phyloP scores from a whole-genome alignment of 1,139 yeast genomes.

The Taphrina confusa region DNA sequence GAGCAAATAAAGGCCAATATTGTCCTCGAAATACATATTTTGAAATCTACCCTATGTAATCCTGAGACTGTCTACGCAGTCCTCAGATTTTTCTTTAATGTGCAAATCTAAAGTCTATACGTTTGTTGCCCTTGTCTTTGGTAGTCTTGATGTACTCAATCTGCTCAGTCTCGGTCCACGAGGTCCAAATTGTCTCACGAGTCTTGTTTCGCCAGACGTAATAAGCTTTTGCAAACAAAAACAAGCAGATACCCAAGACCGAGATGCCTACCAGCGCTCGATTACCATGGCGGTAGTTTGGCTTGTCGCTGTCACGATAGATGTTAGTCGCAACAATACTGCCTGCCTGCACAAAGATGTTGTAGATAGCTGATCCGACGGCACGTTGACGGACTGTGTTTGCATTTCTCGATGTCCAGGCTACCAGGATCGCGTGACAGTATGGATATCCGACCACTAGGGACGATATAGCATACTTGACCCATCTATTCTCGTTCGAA shows the following conservation, averaged over 20 bases:
- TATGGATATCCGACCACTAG: conserved; percentile 55
- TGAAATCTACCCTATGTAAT: too few species aligned
- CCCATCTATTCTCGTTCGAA: conserved; percentile 52
- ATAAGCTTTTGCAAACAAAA: conserved; percentile 45
- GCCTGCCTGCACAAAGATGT: conserved; percentile 63
- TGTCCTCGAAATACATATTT: too few species aligned
- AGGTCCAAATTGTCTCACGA: conserved; percentile 54
- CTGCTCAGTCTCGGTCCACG: conserved; percentile 54
- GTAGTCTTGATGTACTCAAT: conserved; percentile 50
- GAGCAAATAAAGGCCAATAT: too few species aligned
- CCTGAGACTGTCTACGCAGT: too few species aligned
- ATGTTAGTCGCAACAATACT: conserved; percentile 56
- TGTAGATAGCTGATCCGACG: conserved; percentile 62
- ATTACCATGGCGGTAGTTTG: conserved; percentile 58
- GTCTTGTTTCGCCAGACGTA: conserved; percentile 55
- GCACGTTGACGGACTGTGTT: conserved; percentile 54
- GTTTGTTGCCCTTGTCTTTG: conserved; percentile 8
- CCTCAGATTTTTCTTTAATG: conserved; percentile 1
- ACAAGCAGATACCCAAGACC: conserved; percentile 42
- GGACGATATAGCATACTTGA: conserved; percentile 55
- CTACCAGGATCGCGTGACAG: conserved; percentile 28
- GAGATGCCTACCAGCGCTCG: conserved; percentile 50
- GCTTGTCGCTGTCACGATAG: conserved; percentile 60
- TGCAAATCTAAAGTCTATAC: conserved; percentile 6
- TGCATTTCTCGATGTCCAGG: conserved; percentile 21